Evolutionary conservation across 768 basidiomycete genomes (phyloP), one percentile per base, ranked within the genome.

Genomic region (Pisolithus tinctorius): DNA sequence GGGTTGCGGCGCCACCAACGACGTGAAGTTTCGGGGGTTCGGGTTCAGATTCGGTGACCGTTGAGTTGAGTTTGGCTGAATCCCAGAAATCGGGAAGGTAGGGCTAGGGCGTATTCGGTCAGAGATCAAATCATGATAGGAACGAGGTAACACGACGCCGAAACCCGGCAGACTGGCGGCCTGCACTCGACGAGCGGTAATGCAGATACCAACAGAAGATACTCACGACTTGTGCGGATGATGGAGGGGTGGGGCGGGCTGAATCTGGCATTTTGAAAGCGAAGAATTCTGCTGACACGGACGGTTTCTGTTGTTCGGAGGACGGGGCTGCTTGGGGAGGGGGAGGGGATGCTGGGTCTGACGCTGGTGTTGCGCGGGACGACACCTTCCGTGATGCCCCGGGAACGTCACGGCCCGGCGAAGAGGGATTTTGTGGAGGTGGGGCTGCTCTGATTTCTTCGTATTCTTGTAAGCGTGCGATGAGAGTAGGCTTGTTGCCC

Each of bases 211-310:
- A 31, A 48, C 4, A 26, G 16, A 34, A 14, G 13, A 13, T 29
- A 51, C 84, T 52, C 60, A 90, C 88, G 48, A 85, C 76, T 67
- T 83, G 80, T 27, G 80, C 71, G 20, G 74, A 74, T 4, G 64
- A 56, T 47, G 72, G 71, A 2, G 72, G 70, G 29, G 63, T 65
- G 7, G 74, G 74, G 23, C 67, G 65, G 20, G 77, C 71, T 14
- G 78, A 61, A 55, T 84, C 74, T 20, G 88, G 88, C 40, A 91
- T 61, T 45, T 68, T 71, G 58, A 86, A 64, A 54, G 75, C 73
- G 56, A 80, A 60, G 50, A 74, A 75, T 20, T 63, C 63, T 6
- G 69, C 52, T 11, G 67, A 62, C 20, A 57, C 43, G 30, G 54
- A 52, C 14, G 50, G 47, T 10, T 39, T 49, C 17, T 39, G 6